Percentiles rank a stretch among this genome's conserved stretches.
These are phyloP conservation scores for Nelumbo lutea DNA, from an alignment of 164 flowering plant genomes.

Conservation along the genomic window DNA sequence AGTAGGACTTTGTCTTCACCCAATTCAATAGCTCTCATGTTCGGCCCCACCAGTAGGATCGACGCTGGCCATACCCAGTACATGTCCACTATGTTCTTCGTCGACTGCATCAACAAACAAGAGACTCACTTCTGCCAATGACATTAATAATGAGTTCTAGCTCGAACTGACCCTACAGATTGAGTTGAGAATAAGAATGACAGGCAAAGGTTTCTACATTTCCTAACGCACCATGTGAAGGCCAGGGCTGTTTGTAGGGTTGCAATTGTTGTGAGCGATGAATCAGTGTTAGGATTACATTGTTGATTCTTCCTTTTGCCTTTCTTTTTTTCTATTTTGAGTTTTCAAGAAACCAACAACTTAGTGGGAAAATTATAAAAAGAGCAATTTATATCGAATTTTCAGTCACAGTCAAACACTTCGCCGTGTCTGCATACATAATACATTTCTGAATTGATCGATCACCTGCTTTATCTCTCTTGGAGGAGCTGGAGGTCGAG, in stretches of 20 bases:
- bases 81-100: slow-evolving; percentile 85
- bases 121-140: slow-evolving; percentile 14
- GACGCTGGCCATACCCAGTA: slow-evolving; percentile 57
- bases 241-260: slow-evolving; percentile 46
- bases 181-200: slow-evolving; percentile 65
- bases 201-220: slow-evolving; percentile 65
- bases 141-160: slow-evolving; percentile 18
- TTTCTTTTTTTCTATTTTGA: too few relatives aligned
- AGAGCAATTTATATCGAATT: too few relatives aligned
- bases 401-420: too few relatives aligned
- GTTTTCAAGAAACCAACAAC: too few relatives aligned
- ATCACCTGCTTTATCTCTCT: too few relatives aligned
- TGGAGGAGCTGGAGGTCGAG: too few relatives aligned
- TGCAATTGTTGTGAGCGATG: slow-evolving; percentile 53
- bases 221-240: slow-evolving; percentile 75
- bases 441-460: too few relatives aligned
- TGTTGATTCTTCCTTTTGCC: slow-evolving; percentile 26
- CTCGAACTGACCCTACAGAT: slow-evolving; percentile 63
- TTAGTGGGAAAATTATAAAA: background rate
- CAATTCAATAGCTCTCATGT: slow-evolving; percentile 93
- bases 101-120: slow-evolving; percentile 21
- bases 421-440: too few relatives aligned
- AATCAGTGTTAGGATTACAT: slow-evolving; percentile 75
- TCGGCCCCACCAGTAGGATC: slow-evolving; percentile 90
- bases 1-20: slow-evolving; percentile 43